Evolutionary conservation across 169 alveolate species (phyloP).

Genomic region (Babesia divergens): DNA sequence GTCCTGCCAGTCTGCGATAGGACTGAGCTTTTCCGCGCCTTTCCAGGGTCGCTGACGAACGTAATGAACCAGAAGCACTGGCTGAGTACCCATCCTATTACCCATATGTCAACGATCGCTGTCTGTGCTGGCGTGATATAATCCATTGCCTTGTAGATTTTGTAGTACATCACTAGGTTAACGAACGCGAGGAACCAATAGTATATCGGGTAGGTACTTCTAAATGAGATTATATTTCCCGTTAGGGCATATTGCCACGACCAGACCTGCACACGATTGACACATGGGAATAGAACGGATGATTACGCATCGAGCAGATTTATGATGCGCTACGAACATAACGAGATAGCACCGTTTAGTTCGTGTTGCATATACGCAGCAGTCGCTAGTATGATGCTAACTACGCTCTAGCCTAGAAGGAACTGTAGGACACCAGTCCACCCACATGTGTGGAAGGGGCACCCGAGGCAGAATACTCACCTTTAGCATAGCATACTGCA

Average conservation of each 20-base stretch:
- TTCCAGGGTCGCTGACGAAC: slow-evolving; percentile 62
- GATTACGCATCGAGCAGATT: too few relatives aligned
- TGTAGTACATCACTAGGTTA: slow-evolving; percentile 31
- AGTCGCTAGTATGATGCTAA: too few relatives aligned
- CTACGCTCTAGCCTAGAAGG: too few relatives aligned
- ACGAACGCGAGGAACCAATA: slow-evolving; percentile 43
- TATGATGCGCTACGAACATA: too few relatives aligned
- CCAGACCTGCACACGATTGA: slow-evolving; percentile 35
- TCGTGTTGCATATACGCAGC: too few relatives aligned
- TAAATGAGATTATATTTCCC: slow-evolving; percentile 34
- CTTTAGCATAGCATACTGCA: slow-evolving; percentile 43
- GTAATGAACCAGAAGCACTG: slow-evolving; percentile 61
- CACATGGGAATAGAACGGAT: too few relatives aligned
- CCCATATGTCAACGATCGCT: slow-evolving; percentile 32
- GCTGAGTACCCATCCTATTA: slow-evolving; percentile 18
- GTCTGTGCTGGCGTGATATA: background rate
- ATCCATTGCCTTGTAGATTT: background rate
- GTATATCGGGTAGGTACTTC: slow-evolving; percentile 47
- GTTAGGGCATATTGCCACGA: slow-evolving; percentile 37
- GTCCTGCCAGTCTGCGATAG: slow-evolving; percentile 15
- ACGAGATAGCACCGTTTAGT: too few relatives aligned
- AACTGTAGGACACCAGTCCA: background rate
- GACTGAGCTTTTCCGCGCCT: slow-evolving; percentile 30
- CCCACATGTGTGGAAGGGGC: background rate
- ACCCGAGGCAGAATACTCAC: background rate